Evolutionary conservation across 1,284 basidiomycete genomes (phyloP), one percentile per base, ranked within the genome.

Genomic region (Fomitopsis palustris): DNA sequence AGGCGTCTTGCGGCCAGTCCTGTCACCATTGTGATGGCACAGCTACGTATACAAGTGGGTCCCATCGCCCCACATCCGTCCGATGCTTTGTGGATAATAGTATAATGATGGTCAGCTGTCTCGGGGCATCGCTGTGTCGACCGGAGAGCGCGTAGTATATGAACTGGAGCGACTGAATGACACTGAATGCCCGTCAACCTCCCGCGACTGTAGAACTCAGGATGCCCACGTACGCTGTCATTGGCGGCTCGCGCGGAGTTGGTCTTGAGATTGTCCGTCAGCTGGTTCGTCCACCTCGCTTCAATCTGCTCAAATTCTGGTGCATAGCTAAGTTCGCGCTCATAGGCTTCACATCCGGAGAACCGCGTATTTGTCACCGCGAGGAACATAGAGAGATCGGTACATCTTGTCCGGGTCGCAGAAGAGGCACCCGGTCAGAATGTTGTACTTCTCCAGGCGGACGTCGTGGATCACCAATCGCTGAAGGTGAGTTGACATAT

Each of bases 281-380:
- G 41, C 33, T 63, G 45, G 62, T 67, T 58, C 31, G 65, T 67
- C 1, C 21, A 10, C 7, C 2, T 25, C 25, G 1, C 21, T 31
- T 3, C 17, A 6, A 9, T 51, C 38, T 19, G 45, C 54, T 31
- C 56, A 58, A 1, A 38, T 47, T 33, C 53, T 61, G 5, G 6
- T 35, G 5, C 19, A 49, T 21, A 9, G 16, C 14, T 29, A 9
- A 25, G 29, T 7, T 9, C 12, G 6, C 0, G 25, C 16, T 21
- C 8, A 25, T 25, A 61, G 52, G 60, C 61, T n/a, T 49, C 45
- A 2, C 54, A 61, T 33, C 29, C 62, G 1, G 61, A 64, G 7
- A 65, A 67, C 23, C 31, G 49, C 23, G 66, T 72, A 7, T 69
- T 71, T 54, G 68, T 68, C 0, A 38, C 72, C 10, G 68, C 69